A percentile compares a stretch with the other conserved stretches of the same genome.
phyloP scores from a whole-genome alignment of 345 rosid genomes.

The Laguncularia racemosa region DNA sequence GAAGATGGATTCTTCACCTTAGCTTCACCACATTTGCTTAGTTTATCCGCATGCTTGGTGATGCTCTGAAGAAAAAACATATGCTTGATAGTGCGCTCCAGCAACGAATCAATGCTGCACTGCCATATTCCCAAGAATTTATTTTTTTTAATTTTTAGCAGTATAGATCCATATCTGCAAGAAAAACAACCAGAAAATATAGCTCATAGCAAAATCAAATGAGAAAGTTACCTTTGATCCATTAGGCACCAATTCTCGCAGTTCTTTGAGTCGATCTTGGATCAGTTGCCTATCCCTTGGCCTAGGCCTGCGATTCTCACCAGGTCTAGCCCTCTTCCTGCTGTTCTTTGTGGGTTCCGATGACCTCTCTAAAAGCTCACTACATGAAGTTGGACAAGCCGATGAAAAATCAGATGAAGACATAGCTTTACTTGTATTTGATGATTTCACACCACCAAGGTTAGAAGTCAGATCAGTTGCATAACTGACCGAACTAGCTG shows the following conservation, averaged over 20 bases:
- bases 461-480: conserved; percentile 38
- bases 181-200: no score
- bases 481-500: conserved; percentile 32
- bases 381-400: conserved; percentile 52
- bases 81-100: conserved; percentile 93
- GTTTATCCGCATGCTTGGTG: conserved; percentile 84
- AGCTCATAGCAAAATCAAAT: conserved; percentile 8
- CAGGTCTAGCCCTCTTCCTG: conserved; percentile 76
- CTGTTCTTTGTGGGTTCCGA: conserved; percentile 54
- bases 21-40: conserved; percentile 55
- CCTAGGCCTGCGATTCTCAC: conserved; percentile 84
- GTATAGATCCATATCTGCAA: no score
- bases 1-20: conserved; percentile 34
- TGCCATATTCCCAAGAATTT: conserved; percentile 26
- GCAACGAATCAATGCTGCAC: conserved; percentile 97
- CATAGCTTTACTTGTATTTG: conserved; percentile 49
- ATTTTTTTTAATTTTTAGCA: no score
- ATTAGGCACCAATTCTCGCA: conserved; percentile 90
- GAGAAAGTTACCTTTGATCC: conserved; percentile 78
- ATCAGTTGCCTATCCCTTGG: conserved; percentile 97
- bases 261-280: conserved; percentile 95
- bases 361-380: conserved; percentile 58
- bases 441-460: conserved; percentile 33
- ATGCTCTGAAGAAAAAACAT: conserved; percentile 79
- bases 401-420: conserved; percentile 72